Evolutionary conservation across 768 basidiomycete genomes (phyloP), one percentile per base, ranked within the genome.

Genomic region (Chlorophyllum brunneum): DNA sequence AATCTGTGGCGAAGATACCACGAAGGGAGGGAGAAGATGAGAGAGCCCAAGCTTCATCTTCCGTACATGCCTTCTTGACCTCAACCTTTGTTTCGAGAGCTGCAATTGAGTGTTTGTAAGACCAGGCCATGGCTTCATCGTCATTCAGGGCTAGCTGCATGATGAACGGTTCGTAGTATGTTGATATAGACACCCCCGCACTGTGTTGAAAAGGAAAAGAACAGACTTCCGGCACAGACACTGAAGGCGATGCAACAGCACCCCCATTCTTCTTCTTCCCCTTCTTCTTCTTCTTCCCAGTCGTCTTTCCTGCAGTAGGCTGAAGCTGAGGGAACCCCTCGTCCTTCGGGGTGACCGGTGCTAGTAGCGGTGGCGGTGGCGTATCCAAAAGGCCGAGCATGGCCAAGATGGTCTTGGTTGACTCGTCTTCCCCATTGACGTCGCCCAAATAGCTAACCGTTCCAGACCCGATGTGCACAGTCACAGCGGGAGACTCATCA

Each of bases 391-490:
- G 48, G 20, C 65, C 67, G 16, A 69, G 66, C 70, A 76, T 72
- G 9, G 71, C 69, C 18, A 73, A 54, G 24, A 71, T 54, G 8
- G 67, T 62, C 16, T 60, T 64, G 20, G 70, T 72, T 1, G 70
- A 69, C 15, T 49, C 60, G 2, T 59, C 53, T 57, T 75, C 73
- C 2, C 59, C 64, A 61, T 75, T 73, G n/a, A 75, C 72, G 52
- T 77, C 74, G 2, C 75, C 74, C 10, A 75, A 55, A 51, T 68
- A 75, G 4, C 72, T 69, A 9, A 77, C 58, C 22, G 60, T 61
- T 3, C 75, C 74, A 1, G 60, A 55, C 9, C 65, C 70, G 7
- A 72, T 59, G 8, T 56, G 59, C 9, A 61, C 59, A n/a, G 62
- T 62, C 1, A 67, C 66, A 1, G 59, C 67, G 44, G 70, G 70